Percentiles rank a stretch among this genome's conserved stretches.
phyloP scores from a whole-genome alignment of 2,329 filamentous ascomycete genomes.

The Fusarium praegraminearum region DNA sequence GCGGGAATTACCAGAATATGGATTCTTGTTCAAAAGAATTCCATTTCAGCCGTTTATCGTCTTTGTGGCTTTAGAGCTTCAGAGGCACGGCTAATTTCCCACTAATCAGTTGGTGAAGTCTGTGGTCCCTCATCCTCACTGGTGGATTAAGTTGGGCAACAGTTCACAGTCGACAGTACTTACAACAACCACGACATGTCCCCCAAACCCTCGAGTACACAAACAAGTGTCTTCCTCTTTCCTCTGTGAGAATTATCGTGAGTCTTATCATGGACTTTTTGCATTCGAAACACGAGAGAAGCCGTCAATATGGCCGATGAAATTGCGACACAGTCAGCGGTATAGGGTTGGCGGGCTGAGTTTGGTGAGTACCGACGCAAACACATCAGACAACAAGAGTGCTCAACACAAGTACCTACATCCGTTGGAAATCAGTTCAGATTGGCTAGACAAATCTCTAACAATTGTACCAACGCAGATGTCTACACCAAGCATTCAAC shows the following conservation, averaged over 20 bases:
- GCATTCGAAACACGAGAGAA: neutral
- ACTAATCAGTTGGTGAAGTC: conserved; percentile 9
- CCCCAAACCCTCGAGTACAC: neutral
- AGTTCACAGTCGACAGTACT: neutral
- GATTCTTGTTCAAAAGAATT: conserved; percentile 7
- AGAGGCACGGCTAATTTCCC: conserved; percentile 11
- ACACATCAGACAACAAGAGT: neutral
- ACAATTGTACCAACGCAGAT: neutral
- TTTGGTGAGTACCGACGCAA: neutral
- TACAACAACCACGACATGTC: neutral
- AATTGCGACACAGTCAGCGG: neutral
- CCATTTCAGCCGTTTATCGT: neutral
- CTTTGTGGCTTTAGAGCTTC: conserved; percentile 4
- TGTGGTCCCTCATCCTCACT: neutral
- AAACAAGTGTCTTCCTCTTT: no score
- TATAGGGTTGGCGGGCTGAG: conserved; percentile 19
- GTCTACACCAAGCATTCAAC: accelerated
- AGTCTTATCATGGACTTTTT: neutral
- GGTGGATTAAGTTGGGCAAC: neutral
- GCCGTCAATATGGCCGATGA: neutral
- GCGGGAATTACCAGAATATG: conserved; percentile 19
- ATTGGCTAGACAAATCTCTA: neutral
- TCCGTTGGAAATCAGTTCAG: neutral
- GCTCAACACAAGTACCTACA: neutral
- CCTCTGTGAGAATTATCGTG: neutral